Base-by-base conservation (phyloP, 768 basidiomycete species). In the Pleurotus sapidus region DNA sequence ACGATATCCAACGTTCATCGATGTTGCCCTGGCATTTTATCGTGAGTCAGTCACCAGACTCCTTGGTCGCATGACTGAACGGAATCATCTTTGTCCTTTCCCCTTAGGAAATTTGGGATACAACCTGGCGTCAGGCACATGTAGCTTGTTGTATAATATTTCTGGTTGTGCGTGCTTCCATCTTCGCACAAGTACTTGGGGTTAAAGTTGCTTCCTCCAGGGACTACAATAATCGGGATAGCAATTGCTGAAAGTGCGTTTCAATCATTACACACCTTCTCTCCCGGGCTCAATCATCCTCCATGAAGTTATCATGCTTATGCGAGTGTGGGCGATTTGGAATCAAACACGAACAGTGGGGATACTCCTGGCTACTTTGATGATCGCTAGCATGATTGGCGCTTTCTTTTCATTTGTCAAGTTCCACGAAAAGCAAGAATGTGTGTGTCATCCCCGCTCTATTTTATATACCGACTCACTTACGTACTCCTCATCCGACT, bases 1-100 rank as follows among this genome's bases (percentile, higher is more conserved):
- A 4, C 55, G 59, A 8, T 59, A 59, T 40, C 14, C 45, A 5
- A 42, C 55, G 8, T 55, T 55, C 24, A 17, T 24, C 4, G 46
- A 38, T 8, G 49, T 56, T 12, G 43, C 56, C 11, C 37, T 56
- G 12, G 42, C 46, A 25, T 12, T 55, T 8, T 50, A 56, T 18
- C 55, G 59, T 56, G 45, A 38, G 18, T 40, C n/a, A 34, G 20
- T 6, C 14, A 18, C 45, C 25, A 17, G 39, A 18, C 40, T 43
- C 45, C 38, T 30, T 47, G 8, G 30, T 25, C 24, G 27, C 17
- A 23, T 18, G n/a, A 34, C 30, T 7, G 8, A 20, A n/a, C 24
- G 7, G 14, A 12, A 34, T 7, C 14, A 34, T 12, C 15, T n/a
- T 30, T 50, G 49, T 11, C 15, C 30, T 9, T 30, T 30, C 30